A percentile compares a stretch with the other conserved stretches of the same genome.
Conservation (phyloP, 75 land plant species). For the Sequoiadendron giganteum region DNA sequence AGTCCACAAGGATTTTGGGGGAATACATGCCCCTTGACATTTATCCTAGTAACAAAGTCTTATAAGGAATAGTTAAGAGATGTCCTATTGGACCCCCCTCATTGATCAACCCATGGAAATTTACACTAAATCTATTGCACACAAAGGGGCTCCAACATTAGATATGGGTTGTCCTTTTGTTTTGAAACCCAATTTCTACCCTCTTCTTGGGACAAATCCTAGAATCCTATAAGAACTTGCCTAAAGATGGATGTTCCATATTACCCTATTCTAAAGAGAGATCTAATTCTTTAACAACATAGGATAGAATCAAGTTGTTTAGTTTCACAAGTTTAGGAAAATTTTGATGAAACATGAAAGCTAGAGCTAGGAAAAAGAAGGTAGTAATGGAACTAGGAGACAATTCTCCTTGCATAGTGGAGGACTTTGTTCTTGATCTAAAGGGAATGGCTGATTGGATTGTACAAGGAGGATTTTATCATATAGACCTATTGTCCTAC, state of each 20-base stretch:
- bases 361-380: conserved; percentile 51
- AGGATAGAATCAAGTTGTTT: conserved; percentile 42
- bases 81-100: conserved; percentile 48
- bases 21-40: conserved; percentile 39
- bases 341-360: conserved; percentile 44
- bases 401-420: conserved; percentile 49
- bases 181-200: conserved; percentile 40
- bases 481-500: too few relatives aligned
- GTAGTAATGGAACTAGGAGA: conserved; percentile 51
- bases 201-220: conserved; percentile 38
- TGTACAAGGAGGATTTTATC: conserved; percentile 48
- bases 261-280: conserved; percentile 31
- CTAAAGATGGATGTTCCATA: conserved; percentile 43
- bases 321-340: conserved; percentile 44
- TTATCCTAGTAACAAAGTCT: conserved; percentile 35
- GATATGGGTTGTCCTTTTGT: conserved; percentile 53
- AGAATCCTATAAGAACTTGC: conserved; percentile 19
- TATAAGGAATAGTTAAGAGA: conserved; percentile 37
- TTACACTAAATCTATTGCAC: conserved; percentile 43
- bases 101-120: conserved; percentile 54
- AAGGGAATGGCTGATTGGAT: conserved; percentile 23
- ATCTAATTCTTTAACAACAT: conserved; percentile 38
- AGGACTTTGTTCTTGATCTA: conserved; percentile 39
- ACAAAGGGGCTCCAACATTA: conserved; percentile 46
- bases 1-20: conserved; percentile 33